Evolutionary conservation across 495 filamentous ascomycete species (phyloP).

Genomic region (Penicillium lividum): DNA sequence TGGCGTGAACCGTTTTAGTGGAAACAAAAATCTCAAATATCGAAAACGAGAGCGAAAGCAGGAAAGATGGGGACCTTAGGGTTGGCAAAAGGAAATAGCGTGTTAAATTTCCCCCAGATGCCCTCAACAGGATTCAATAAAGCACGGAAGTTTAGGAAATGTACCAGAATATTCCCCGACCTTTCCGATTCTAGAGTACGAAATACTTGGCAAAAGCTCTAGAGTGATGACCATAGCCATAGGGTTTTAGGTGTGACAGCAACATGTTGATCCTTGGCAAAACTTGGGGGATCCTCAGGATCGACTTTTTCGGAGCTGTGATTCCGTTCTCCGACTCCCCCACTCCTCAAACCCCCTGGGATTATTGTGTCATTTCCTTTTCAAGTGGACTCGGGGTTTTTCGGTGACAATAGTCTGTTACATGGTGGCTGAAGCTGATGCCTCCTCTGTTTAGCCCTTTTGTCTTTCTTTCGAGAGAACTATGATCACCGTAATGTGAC

Average conservation of each 20-base stretch:
- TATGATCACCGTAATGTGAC: constrained; percentile 16
- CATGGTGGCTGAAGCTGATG: constrained; percentile 17
- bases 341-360: not conserved
- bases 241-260: constrained; percentile 8
- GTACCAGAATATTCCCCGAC: not conserved
- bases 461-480: not conserved
- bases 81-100: not conserved
- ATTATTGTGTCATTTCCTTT: constrained; percentile 13
- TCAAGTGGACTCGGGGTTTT: constrained; percentile 16
- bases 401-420: constrained; percentile 13
- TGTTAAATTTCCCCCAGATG: not conserved
- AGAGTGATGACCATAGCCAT: too few species aligned
- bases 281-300: constrained; percentile 20
- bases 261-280: constrained; percentile 6
- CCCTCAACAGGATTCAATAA: not conserved
- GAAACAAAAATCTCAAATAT: constrained; percentile 38
- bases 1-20: constrained; percentile 31
- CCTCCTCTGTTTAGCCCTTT: not conserved
- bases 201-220: not conserved
- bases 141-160: not conserved
- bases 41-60: constrained; percentile 4
- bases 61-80: not conserved
- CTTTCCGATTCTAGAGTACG: not conserved
- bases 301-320: constrained; percentile 12
- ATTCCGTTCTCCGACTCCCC: constrained; percentile 8